These are phyloP conservation scores for Lentinula detonsa DNA, from an alignment of 768 basidiomycete genomes.

Conservation along the genomic window DNA sequence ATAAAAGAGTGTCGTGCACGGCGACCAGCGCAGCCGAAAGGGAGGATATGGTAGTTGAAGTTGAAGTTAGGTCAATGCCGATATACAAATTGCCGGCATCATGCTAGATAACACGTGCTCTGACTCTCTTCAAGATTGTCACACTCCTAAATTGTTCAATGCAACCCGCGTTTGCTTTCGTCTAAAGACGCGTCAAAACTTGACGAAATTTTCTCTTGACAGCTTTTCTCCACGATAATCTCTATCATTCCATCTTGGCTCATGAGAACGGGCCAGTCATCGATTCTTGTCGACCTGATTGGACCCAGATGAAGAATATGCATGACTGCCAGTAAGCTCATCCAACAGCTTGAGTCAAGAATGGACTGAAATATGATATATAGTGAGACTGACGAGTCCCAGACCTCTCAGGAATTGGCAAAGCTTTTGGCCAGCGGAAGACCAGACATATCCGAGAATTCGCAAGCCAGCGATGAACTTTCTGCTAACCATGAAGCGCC, in stretches of 20 bases:
- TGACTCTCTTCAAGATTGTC: not conserved
- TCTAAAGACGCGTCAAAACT: not conserved
- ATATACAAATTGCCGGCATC: not conserved
- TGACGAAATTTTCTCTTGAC: not conserved
- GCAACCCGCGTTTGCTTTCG: not conserved
- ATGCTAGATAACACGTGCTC: not conserved
- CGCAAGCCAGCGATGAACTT: not conserved
- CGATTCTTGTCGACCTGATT: not conserved
- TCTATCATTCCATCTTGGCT: not conserved
- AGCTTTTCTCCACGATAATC: not conserved
- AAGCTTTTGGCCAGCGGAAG: slow-evolving; percentile 29
- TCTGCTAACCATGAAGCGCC: not conserved
- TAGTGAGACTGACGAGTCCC: slow-evolving; percentile 44
- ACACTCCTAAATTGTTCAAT: not conserved
- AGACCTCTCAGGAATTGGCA: slow-evolving; percentile 48
- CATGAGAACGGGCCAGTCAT: not conserved
- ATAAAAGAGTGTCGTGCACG: slow-evolving; percentile 3
- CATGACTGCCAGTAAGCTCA: not conserved
- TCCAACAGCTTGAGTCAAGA: not conserved
- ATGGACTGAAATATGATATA: not conserved
- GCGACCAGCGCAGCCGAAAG: slow-evolving; percentile 9
- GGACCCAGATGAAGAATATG: not conserved
- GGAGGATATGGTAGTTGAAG: not conserved
- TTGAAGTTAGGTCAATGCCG: not conserved
- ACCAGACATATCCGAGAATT: not conserved